Conservation (phyloP, 768 basidiomycete genomes). For the Piloderma croceum region DNA sequence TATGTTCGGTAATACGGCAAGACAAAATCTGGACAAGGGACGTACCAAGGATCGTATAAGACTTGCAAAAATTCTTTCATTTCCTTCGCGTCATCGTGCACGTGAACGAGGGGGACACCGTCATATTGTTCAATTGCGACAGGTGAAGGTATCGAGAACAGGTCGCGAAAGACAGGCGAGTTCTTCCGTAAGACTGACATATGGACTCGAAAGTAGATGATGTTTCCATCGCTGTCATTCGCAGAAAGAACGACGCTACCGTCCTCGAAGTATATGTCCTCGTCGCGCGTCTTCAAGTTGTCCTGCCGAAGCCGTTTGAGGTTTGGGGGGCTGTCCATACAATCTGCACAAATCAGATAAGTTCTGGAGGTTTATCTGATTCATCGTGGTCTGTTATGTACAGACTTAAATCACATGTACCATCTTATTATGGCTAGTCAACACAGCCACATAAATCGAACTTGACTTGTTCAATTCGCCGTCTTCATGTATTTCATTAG, state of each 20-base stretch:
- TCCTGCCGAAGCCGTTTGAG: background rate
- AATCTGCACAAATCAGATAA: too few species aligned
- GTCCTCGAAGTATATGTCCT: constrained; percentile 12
- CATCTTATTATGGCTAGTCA: too few species aligned
- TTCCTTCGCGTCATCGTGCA: constrained; percentile 12
- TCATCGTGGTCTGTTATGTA: too few species aligned
- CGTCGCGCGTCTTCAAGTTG: background rate
- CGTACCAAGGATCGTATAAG: constrained; percentile 7
- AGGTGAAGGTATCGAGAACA: constrained; percentile 3
- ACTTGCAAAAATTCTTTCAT: constrained; percentile 6
- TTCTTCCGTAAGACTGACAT: constrained; percentile 2
- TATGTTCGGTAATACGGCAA: background rate
- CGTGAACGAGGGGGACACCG: constrained; percentile 8
- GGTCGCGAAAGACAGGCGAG: constrained; percentile 9
- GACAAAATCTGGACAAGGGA: constrained; percentile 1
- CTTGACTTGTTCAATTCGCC: too few species aligned
- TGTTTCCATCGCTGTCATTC: background rate
- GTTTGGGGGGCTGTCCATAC: too few species aligned
- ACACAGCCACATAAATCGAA: too few species aligned
- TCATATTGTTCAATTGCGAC: constrained; percentile 7
- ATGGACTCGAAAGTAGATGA: constrained; percentile 10
- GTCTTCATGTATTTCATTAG: too few species aligned
- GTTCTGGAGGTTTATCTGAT: too few species aligned
- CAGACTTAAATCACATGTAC: too few species aligned
- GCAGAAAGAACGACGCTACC: constrained; percentile 12